These are phyloP conservation scores for Xylariaceae sp. DNA, from an alignment of 2,329 filamentous ascomycete genomes.

Conservation along the genomic window DNA sequence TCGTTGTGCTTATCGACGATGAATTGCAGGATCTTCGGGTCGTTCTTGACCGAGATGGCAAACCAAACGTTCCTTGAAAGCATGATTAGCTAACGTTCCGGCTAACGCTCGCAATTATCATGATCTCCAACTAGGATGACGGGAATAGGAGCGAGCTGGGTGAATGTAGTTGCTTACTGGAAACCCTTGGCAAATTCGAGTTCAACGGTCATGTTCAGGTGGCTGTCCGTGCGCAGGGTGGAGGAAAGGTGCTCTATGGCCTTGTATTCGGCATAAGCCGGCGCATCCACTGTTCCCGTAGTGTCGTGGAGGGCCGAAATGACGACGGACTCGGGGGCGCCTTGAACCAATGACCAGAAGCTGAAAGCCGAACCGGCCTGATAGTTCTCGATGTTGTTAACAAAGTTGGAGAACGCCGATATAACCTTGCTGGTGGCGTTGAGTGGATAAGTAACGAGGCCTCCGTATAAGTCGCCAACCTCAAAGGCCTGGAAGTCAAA, in stretches of 20 bases:
- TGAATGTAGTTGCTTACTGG: background rate
- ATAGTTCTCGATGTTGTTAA: background rate
- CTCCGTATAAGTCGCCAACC: background rate
- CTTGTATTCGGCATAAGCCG: conserved; percentile 1
- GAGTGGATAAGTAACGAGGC: background rate
- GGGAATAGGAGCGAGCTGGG: background rate
- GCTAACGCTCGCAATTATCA: background rate
- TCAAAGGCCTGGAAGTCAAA: conserved; percentile 2
- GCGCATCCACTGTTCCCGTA: background rate
- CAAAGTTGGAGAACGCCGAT: background rate
- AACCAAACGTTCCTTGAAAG: conserved; percentile 1
- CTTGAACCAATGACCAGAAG: conserved; percentile 1
- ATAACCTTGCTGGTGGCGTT: background rate
- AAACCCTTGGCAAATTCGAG: conserved; percentile 1
- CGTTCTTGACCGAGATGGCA: background rate
- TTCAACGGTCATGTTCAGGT: conserved; percentile 1
- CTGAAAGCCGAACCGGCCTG: background rate
- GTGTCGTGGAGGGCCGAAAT: conserved; percentile 2
- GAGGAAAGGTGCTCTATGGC: conserved; percentile 2
- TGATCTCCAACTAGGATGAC: background rate
- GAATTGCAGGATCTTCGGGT: background rate
- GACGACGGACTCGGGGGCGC: background rate
- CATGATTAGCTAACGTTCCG: background rate
- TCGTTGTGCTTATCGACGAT: background rate
- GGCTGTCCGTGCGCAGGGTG: background rate